Conservation (phyloP, 2,329 filamentous ascomycete species). For the Arthrobotrys musiformis region DNA sequence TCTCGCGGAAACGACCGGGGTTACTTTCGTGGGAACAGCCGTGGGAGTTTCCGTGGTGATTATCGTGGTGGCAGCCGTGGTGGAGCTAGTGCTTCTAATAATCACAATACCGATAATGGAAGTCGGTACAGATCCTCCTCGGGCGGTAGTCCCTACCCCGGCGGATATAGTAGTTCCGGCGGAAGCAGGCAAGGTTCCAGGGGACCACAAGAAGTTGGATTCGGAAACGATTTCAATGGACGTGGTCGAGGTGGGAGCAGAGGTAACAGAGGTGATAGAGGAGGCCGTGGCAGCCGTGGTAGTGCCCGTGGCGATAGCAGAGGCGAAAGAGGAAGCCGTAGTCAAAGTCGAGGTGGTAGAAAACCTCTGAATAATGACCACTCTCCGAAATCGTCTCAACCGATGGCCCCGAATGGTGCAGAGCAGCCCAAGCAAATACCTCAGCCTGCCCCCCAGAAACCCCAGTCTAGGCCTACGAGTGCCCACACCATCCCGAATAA, state of each 20-base stretch:
- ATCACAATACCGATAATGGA: background rate
- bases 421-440: background rate
- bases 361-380: background rate
- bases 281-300: background rate
- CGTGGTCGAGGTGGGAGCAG: background rate
- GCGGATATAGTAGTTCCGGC: constrained; percentile 39
- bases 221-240: background rate
- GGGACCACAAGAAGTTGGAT: constrained; percentile 1
- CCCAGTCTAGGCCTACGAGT: background rate
- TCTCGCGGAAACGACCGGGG: constrained; percentile 24
- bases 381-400: background rate
- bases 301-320: constrained; percentile 6
- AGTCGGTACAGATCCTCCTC: constrained; percentile 31
- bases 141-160: constrained; percentile 37
- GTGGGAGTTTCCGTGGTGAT: background rate
- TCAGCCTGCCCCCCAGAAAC: background rate
- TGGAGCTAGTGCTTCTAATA: background rate
- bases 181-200: constrained; percentile 35
- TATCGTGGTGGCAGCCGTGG: background rate
- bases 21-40: constrained; percentile 4
- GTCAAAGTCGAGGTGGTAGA: constrained; percentile 14
- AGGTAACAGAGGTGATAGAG: background rate
- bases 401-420: background rate
- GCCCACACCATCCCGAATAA: background rate
- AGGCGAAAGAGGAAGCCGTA: background rate